Percentiles rank a stretch among this genome's conserved stretches.
Conservation (phyloP, 2,329 filamentous ascomycete genomes). For the Colletotrichum nymphaeae region DNA sequence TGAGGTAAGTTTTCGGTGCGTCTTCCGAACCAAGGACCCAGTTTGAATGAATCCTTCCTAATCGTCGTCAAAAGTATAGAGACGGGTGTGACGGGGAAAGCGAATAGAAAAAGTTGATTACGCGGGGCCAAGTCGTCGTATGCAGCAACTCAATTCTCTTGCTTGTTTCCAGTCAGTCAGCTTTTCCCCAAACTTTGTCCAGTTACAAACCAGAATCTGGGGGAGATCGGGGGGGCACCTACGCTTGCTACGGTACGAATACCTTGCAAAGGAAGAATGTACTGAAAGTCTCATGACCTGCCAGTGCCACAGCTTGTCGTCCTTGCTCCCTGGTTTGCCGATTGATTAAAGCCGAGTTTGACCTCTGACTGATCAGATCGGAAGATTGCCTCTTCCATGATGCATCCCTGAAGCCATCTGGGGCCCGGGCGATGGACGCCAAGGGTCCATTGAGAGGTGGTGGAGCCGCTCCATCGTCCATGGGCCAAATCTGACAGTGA, state of each 20-base stretch:
- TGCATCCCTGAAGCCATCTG: constrained; percentile 19
- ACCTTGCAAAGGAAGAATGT: no score
- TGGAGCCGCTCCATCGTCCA: constrained; percentile 8
- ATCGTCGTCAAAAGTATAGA: not conserved
- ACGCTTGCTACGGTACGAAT: no score
- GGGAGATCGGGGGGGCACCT: not conserved
- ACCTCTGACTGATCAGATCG: constrained; percentile 32
- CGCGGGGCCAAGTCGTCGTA: not conserved
- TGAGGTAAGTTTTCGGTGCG: constrained; percentile 26
- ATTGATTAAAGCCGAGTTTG: constrained; percentile 4
- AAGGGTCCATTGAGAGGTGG: constrained; percentile 16
- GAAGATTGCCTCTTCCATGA: constrained; percentile 28
- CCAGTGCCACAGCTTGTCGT: not conserved
- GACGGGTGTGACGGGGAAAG: not conserved
- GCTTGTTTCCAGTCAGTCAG: not conserved
- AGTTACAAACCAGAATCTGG: not conserved
- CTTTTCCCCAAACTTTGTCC: not conserved
- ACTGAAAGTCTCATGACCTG: constrained; percentile 6
- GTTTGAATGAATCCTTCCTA: constrained; percentile 25
- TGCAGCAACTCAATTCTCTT: constrained; percentile 15
- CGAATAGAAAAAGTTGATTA: not conserved
- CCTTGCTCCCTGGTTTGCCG: not conserved
- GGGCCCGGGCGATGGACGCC: constrained; percentile 22
- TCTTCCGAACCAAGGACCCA: not conserved
- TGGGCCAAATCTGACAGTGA: constrained; percentile 27